Percentiles rank a stretch among this genome's conserved stretches.
These are phyloP conservation scores for Panaeolus cyanescens DNA, from an alignment of 768 basidiomycete genomes.

Conservation along the genomic window DNA sequence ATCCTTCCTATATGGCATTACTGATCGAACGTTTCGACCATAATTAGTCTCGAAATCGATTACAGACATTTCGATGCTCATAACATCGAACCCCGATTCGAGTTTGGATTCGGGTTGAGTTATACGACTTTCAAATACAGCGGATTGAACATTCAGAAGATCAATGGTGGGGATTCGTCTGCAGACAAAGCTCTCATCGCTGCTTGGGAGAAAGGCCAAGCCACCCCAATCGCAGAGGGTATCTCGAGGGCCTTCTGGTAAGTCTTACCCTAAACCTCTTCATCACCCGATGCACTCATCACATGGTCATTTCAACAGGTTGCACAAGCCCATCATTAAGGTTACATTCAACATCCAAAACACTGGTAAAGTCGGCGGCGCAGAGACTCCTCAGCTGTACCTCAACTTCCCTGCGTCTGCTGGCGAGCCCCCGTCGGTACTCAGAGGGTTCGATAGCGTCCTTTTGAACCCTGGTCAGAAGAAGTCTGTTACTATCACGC, in stretches of 20 bases:
- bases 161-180: constrained; percentile 39
- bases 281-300: background rate
- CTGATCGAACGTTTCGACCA: background rate
- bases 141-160: constrained; percentile 47
- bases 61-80: constrained; percentile 72
- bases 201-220: constrained; percentile 61
- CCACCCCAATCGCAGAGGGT: constrained; percentile 56
- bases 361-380: constrained; percentile 60
- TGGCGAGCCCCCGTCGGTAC: constrained; percentile 70
- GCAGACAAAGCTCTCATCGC: constrained; percentile 35
- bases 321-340: constrained; percentile 64
- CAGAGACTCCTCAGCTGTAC: constrained; percentile 81
- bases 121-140: constrained; percentile 84
- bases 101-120: constrained; percentile 89
- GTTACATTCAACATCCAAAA: constrained; percentile 71
- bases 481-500: constrained; percentile 48
- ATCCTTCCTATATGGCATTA: background rate
- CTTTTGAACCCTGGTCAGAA: constrained; percentile 46
- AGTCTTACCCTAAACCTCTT: constrained; percentile 3
- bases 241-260: constrained; percentile 65
- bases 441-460: constrained; percentile 71
- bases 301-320: constrained; percentile 35
- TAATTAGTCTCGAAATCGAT: constrained; percentile 59
- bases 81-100: constrained; percentile 77
- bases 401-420: constrained; percentile 63